phyloP scores from a whole-genome alignment of 169 alveolate species.

The Cryptosporidium ryanae region DNA sequence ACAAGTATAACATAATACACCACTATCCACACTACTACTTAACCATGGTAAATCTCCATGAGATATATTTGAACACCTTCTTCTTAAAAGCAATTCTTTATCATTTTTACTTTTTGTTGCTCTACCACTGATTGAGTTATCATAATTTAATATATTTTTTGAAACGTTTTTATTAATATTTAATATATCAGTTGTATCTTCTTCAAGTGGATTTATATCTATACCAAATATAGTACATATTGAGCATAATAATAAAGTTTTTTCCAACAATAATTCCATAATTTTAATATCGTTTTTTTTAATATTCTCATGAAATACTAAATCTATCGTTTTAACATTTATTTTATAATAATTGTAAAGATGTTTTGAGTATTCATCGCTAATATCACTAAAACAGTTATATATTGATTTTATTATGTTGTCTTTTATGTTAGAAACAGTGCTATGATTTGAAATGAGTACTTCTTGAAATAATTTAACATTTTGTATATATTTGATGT shows the following conservation, averaged over 20 bases:
- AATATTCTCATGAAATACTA: neutral
- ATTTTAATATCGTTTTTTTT: neutral
- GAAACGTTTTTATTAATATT: neutral
- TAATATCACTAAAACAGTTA: neutral
- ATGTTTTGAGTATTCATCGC: neutral
- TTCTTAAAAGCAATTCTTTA: conserved; percentile 45
- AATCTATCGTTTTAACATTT: neutral
- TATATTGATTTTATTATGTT: conserved; percentile 19
- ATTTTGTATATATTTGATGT: conserved; percentile 27
- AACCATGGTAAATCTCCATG: conserved; percentile 74
- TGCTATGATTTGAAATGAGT: conserved; percentile 6
- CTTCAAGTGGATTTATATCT: conserved; percentile 39
- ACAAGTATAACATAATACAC: conserved; percentile 60
- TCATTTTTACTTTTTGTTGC: neutral
- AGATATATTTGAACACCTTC: conserved; percentile 54
- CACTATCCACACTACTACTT: conserved; percentile 69
- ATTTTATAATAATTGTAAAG: conserved; percentile 2
- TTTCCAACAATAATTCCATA: conserved; percentile 14
- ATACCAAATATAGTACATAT: conserved; percentile 69
- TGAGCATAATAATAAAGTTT: conserved; percentile 37
- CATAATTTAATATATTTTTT: neutral
- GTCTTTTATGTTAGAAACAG: conserved; percentile 11
- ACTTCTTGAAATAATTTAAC: conserved; percentile 59
- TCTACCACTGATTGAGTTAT: neutral
- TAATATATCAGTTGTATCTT: conserved; percentile 1